Percentiles rank a stretch among this genome's conserved stretches.
Evolutionary conservation across 2,329 filamentous ascomycete species (phyloP).

Genomic region (Fusarium albosuccineum): DNA sequence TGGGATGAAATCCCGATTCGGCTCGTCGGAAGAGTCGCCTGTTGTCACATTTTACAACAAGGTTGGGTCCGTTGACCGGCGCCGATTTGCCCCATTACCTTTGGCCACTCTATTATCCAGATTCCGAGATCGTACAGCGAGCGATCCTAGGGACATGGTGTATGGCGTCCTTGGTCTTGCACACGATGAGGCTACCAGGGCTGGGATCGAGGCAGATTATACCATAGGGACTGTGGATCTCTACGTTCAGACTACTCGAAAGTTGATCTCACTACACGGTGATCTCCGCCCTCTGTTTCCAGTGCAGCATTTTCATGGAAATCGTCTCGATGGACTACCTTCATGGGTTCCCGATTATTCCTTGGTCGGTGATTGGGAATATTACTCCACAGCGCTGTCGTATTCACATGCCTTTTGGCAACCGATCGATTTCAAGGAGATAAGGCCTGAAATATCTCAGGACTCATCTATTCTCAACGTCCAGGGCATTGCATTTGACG

Average conservation of each 20-base stretch:
- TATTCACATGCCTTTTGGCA: not conserved
- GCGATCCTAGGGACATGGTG: not conserved
- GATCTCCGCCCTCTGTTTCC: not conserved
- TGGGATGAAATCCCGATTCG: not conserved
- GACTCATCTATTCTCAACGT: not conserved
- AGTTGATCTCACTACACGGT: not conserved
- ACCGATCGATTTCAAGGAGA: not conserved
- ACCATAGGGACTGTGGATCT: not conserved
- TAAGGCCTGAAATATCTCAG: not conserved
- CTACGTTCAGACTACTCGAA: not conserved
- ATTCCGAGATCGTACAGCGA: not conserved
- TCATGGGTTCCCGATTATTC: constrained; percentile 2
- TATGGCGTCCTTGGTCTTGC: constrained; percentile 2
- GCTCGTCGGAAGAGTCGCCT: not conserved
- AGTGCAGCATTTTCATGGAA: constrained; percentile 2
- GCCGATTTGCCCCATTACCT: not conserved
- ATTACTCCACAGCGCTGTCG: not conserved
- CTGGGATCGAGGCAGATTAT: not conserved
- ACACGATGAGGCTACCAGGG: not conserved
- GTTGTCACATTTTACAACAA: constrained; percentile 5
- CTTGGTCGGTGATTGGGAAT: not conserved
- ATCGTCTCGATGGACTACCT: not conserved
- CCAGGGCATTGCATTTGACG: constrained; percentile 1
- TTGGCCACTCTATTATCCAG: not conserved
- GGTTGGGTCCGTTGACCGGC: not conserved